Conservation (phyloP, 441 rosid genomes). For the Croton setiger region DNA sequence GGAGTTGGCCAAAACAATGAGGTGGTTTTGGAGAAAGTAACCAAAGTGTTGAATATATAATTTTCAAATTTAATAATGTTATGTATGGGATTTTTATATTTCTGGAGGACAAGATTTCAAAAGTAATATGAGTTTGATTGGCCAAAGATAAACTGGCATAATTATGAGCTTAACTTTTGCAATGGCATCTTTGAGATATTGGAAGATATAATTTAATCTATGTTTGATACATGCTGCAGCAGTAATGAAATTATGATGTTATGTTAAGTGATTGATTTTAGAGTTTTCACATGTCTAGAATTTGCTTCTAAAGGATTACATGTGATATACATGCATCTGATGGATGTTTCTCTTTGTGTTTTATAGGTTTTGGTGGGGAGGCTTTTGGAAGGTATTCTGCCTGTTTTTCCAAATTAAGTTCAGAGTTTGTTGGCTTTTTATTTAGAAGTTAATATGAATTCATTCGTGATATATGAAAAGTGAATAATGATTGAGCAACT, state of each 20-base stretch:
- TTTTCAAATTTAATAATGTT: background rate
- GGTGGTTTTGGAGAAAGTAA: background rate
- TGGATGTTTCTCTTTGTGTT: constrained; percentile 21
- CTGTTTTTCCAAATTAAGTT: constrained; percentile 14
- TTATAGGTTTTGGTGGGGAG: constrained; percentile 98
- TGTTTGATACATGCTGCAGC: background rate
- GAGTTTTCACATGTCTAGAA: background rate
- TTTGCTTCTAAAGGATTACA: background rate
- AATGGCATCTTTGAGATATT: background rate
- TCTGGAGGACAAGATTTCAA: background rate
- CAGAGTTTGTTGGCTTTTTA: constrained; percentile 3
- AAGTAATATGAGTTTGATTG: background rate
- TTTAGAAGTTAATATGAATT: constrained; percentile 11
- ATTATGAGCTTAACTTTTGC: background rate
- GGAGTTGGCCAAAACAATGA: background rate
- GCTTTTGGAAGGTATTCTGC: constrained; percentile 90
- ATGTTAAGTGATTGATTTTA: background rate
- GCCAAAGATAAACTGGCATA: background rate
- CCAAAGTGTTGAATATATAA: background rate
- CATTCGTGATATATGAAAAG: background rate
- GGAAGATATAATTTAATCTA: background rate
- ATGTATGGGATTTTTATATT: background rate
- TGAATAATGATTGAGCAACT: background rate
- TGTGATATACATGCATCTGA: constrained; percentile 13
- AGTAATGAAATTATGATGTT: background rate